Evolutionary conservation across 1,139 yeast species (phyloP), one percentile per base, ranked within the genome.

Genomic region (Blastobotrys illinoisensis): DNA sequence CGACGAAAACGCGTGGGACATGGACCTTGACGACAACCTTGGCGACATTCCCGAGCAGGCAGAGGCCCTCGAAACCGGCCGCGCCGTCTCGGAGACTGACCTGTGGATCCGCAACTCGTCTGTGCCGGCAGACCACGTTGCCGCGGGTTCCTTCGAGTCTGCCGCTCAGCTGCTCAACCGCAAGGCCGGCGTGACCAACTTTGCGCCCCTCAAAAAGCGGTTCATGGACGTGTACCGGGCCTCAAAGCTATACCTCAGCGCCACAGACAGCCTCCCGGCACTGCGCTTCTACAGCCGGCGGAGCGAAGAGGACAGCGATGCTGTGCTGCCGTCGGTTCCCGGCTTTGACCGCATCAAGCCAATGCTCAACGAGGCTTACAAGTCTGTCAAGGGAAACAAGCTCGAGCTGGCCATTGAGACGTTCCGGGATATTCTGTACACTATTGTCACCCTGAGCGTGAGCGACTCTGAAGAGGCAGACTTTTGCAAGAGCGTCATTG

Each of bases 131-230:
- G 90, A 88, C 44, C 89, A 89, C 64, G 90, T 87, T 66, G 97
- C 99, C 1, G 91, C 97, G 1, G 99, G 99, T 63, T 88, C 95
- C 5, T 90, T 91, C 69, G 98, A 91, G 61, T 88, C 93, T 59
- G 99, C 99, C 48, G 95, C 97, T 44, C 93, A 89, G 63, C 80
- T 95, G 67, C 79, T 95, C 66, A 82, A 86, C 73, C 86, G 95
- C 66, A 99, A 95, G 72, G 78, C 86, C 53, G 99, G 98, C 62
- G 81, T 88, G 53, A 83, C 81, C 44, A 79, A 88, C 63, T 91
- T 95, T 69, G 96, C 84, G 65, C 99, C 99, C 20, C 79, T 95
- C 62, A 84, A 93, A 72, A 68, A 77, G 44, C 79, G 97, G 59
- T 95, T 93, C 75, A 64, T 87, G 69, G 93, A 89, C 64, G 86